These are phyloP conservation scores for Mariannaea sp. DNA, from an alignment of 2,329 filamentous ascomycete species.

Conservation along the genomic window DNA sequence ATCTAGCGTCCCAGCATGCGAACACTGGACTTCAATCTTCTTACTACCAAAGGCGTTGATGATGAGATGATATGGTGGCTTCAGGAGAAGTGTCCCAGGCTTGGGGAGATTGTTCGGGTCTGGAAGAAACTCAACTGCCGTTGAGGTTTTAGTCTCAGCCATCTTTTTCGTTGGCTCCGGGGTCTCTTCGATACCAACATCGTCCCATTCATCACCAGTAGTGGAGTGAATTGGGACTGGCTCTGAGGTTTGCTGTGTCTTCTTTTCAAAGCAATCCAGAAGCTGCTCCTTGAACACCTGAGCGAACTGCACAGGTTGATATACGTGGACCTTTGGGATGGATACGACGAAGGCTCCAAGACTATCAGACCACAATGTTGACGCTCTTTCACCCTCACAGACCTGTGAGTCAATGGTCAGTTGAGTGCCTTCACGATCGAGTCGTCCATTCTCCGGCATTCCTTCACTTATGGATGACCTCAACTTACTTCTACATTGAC, in stretches of 20 bases:
- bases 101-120: slow-evolving; percentile 47
- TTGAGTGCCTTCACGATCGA: background rate
- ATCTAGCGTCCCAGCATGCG: slow-evolving; percentile 52
- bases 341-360: slow-evolving; percentile 46
- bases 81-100: slow-evolving; percentile 53
- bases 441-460: no score
- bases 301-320: slow-evolving; percentile 42
- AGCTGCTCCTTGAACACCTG: slow-evolving; percentile 44
- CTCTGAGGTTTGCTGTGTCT: slow-evolving; percentile 15
- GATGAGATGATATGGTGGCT: slow-evolving; percentile 54
- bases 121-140: slow-evolving; percentile 44
- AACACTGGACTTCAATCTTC: slow-evolving; percentile 51
- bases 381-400: slow-evolving; percentile 35
- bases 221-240: slow-evolving; percentile 28
- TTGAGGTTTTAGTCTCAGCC: background rate
- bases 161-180: slow-evolving; percentile 13
- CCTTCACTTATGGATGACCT: background rate
- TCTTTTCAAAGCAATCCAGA: slow-evolving; percentile 43
- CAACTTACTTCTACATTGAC: slow-evolving; percentile 45
- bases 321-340: slow-evolving; percentile 43
- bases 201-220: slow-evolving; percentile 51
- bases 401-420: slow-evolving; percentile 19
- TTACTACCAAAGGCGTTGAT: slow-evolving; percentile 40
- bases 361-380: slow-evolving; percentile 46
- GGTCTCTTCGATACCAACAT: slow-evolving; percentile 43